These are phyloP conservation scores for Exophiala bonariae DNA, from an alignment of 2,329 filamentous ascomycete species.

Conservation along the genomic window DNA sequence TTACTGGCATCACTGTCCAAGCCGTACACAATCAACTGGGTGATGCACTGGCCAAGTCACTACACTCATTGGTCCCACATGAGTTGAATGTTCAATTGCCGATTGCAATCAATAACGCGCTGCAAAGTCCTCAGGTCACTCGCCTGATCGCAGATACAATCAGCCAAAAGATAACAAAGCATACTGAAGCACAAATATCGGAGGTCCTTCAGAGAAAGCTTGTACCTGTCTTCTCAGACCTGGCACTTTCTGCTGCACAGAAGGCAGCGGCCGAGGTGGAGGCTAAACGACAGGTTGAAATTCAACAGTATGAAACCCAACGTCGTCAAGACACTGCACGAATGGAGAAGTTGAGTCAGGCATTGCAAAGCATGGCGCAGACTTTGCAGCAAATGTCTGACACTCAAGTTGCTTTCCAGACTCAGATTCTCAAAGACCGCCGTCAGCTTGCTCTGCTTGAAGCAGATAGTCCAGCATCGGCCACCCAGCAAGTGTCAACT, in stretches of 20 bases:
- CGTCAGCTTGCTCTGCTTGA: constrained; percentile 20
- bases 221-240: constrained; percentile 64
- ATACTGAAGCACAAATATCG: constrained; percentile 69
- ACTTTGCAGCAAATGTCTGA: constrained; percentile 45
- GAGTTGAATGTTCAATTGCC: constrained; percentile 74
- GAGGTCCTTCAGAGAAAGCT: constrained; percentile 63
- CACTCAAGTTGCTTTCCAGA: constrained; percentile 43
- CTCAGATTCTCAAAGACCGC: constrained; percentile 37
- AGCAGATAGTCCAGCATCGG: constrained; percentile 29
- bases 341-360: constrained; percentile 58
- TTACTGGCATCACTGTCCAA: constrained; percentile 67
- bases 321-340: constrained; percentile 58
- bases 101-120: constrained; percentile 62
- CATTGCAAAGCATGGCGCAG: constrained; percentile 58
- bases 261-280: constrained; percentile 70
- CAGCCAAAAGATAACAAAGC: constrained; percentile 63
- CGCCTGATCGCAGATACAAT: constrained; percentile 73
- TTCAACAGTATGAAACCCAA: constrained; percentile 52
- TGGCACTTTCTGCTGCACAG: constrained; percentile 66
- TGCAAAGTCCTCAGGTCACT: constrained; percentile 73
- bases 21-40: constrained; percentile 72
- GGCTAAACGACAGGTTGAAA: constrained; percentile 53
- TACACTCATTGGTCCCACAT: constrained; percentile 67
- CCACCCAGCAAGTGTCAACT: constrained; percentile 26
- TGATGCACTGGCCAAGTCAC: constrained; percentile 64